Evolutionary conservation across 202 grass and related monocot genomes (phyloP).

Genomic region (Schoenoplectus triqueter): DNA sequence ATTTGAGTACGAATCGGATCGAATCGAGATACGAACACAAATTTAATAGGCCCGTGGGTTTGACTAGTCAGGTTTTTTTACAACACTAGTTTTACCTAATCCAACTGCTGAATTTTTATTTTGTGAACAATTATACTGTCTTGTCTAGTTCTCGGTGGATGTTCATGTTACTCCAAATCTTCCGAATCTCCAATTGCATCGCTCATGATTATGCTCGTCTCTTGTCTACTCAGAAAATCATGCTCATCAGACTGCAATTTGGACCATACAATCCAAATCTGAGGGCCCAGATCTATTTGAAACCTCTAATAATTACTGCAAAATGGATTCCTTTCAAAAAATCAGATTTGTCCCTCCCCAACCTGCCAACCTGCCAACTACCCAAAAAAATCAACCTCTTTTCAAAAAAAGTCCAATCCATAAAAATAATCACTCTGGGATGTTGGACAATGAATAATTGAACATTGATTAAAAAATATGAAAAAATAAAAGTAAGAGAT

Average conservation of each 20-base stretch:
- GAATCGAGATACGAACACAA: too few species aligned
- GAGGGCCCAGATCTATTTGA: neutral
- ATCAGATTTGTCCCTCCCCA: neutral
- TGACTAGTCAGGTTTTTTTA: too few species aligned
- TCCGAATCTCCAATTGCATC: neutral
- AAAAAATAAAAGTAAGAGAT: neutral
- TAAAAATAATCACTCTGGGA: neutral
- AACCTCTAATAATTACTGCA: neutral
- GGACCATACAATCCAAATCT: neutral
- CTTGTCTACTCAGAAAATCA: neutral
- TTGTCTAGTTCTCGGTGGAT: too few species aligned
- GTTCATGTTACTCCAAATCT: neutral
- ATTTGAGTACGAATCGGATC: too few species aligned
- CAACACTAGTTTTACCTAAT: neutral
- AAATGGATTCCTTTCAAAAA: neutral
- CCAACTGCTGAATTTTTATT: neutral
- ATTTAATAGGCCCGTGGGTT: too few species aligned
- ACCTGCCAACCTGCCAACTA: too few species aligned
- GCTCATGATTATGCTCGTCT: constrained; percentile 3
- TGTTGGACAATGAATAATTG: neutral
- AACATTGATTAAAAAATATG: neutral
- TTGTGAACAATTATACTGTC: neutral
- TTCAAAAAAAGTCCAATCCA: neutral
- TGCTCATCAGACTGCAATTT: neutral
- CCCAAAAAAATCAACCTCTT: neutral